A percentile compares a stretch with the other conserved stretches of the same genome.
These are phyloP conservation scores for Magnaporthales sp. DNA, from an alignment of 2,329 filamentous ascomycete species.

Conservation along the genomic window DNA sequence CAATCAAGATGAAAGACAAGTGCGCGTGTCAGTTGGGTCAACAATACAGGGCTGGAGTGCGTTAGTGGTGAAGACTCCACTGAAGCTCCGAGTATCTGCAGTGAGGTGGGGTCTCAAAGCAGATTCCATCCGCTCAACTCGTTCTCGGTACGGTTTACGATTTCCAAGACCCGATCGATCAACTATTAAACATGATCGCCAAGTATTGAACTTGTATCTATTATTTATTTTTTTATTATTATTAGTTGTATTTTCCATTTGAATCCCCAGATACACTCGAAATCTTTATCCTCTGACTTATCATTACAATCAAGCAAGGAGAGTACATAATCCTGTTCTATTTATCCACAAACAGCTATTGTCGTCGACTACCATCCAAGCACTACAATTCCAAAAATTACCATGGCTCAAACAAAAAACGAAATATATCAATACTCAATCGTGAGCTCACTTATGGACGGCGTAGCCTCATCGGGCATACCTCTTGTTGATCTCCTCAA, in stretches of 20 bases:
- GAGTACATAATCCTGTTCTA: background rate
- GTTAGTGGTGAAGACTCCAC: background rate
- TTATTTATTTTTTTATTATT: background rate
- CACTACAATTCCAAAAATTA: background rate
- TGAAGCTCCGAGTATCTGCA: background rate
- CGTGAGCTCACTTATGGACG: constrained; percentile 25
- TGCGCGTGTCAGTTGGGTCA: background rate
- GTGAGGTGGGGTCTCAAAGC: background rate
- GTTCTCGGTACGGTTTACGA: background rate
- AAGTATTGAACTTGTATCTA: background rate
- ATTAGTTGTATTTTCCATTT: too few species aligned
- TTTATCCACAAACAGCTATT: background rate
- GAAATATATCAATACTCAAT: constrained; percentile 25
- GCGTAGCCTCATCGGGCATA: constrained; percentile 22
- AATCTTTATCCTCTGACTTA: too few species aligned
- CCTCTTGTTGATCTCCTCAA: constrained; percentile 18
- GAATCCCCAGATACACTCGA: too few species aligned
- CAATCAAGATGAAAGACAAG: background rate
- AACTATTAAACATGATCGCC: background rate
- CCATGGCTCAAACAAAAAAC: constrained; percentile 19
- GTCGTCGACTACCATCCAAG: too few species aligned
- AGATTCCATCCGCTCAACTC: background rate
- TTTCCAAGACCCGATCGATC: background rate
- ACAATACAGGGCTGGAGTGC: background rate
- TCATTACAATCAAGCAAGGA: too few species aligned